These are phyloP conservation scores for Chlorella sp. DNA, from an alignment of 139 green algal genomes.

Conservation along the genomic window DNA sequence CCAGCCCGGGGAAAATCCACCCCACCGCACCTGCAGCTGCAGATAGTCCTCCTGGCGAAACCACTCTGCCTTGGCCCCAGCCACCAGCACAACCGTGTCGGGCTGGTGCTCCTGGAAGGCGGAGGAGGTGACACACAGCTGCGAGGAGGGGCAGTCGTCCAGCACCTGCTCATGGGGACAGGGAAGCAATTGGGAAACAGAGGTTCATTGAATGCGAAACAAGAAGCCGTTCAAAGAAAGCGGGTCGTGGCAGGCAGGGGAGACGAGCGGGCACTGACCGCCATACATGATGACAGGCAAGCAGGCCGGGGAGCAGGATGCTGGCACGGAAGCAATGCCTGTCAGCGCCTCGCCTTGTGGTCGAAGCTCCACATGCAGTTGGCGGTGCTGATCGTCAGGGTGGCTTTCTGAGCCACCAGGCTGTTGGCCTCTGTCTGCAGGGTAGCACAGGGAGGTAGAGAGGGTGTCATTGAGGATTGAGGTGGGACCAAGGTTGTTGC, in stretches of 20 bases:
- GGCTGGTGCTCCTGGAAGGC: background rate
- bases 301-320: background rate
- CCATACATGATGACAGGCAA: too few relatives aligned
- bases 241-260: background rate
- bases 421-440: background rate
- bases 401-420: background rate
- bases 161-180: background rate
- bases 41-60: background rate
- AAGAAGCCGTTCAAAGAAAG: background rate
- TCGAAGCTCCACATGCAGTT: background rate
- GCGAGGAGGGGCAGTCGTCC: background rate
- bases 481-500: too few relatives aligned
- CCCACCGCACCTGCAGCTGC: background rate
- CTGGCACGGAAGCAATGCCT: background rate
- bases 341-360: background rate
- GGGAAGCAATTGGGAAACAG: background rate
- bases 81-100: background rate
- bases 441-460: too few relatives aligned
- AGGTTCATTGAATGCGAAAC: background rate
- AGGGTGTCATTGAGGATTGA: too few relatives aligned
- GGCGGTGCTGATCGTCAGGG: background rate
- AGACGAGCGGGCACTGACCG: background rate
- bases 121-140: background rate
- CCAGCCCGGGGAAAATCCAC: background rate
- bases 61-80: background rate